Conservation (phyloP, 2,329 filamentous ascomycete genomes). For the Trichoderma hamatum region DNA sequence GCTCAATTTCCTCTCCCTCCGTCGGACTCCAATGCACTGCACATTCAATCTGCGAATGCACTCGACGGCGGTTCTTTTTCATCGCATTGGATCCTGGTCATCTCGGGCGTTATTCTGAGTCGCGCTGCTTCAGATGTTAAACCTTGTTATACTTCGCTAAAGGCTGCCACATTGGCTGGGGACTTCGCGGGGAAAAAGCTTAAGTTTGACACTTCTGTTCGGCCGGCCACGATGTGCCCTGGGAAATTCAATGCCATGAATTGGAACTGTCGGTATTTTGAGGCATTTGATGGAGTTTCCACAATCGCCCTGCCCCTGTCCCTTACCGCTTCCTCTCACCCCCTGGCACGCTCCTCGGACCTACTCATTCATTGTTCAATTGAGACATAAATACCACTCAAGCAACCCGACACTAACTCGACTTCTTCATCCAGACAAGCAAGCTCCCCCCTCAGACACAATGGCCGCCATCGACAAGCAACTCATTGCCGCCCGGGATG, state of each 20-base stretch:
- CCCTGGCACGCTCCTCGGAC: not conserved
- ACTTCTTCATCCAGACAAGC: not conserved
- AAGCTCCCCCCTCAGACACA: conserved; percentile 35
- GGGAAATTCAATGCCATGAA: conserved; percentile 5
- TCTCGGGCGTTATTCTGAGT: not conserved
- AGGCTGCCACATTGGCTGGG: conserved; percentile 1
- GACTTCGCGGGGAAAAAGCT: not conserved
- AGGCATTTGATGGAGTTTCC: conserved; percentile 21
- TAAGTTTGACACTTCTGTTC: not conserved
- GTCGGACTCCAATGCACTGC: not conserved
- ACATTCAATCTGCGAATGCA: not conserved
- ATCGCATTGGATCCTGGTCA: not conserved
- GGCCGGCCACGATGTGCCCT: not conserved
- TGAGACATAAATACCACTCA: conserved; percentile 25
- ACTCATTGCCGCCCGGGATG: conserved; percentile 43
- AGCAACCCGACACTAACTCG: conserved; percentile 6
- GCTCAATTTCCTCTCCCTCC: not conserved
- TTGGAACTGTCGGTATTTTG: conserved; percentile 10
- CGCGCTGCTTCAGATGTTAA: conserved; percentile 15
- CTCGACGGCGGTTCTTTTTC: not conserved
- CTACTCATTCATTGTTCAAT: conserved; percentile 3
- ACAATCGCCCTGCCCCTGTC: not conserved
- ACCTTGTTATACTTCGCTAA: conserved; percentile 9
- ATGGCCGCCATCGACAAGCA: conserved; percentile 47
- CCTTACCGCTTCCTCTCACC: conserved; percentile 10